A percentile compares a stretch with the other conserved stretches of the same genome.
Evolutionary conservation across 768 basidiomycete species (phyloP).

Genomic region (Sistotremastrum niveocremeum): DNA sequence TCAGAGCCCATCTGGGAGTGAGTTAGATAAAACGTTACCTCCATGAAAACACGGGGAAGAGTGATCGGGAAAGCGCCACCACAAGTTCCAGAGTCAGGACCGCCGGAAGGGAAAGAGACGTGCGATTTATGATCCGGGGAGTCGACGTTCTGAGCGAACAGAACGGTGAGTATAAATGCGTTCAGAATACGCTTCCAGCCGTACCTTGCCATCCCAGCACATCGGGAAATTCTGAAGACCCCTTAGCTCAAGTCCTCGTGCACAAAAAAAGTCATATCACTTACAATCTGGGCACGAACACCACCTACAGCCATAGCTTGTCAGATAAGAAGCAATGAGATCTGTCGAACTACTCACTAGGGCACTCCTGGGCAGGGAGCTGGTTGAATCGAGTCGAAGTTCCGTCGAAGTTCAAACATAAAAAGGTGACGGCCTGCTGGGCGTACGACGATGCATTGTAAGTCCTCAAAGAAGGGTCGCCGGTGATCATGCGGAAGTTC

Average conservation of each 20-base stretch:
- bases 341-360: neutral
- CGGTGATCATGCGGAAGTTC: constrained; percentile 41
- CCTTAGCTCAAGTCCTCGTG: neutral
- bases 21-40: constrained; percentile 11
- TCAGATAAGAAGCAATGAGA: too few species aligned
- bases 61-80: constrained; percentile 32
- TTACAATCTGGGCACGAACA: constrained; percentile 36
- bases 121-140: constrained; percentile 40
- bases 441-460: constrained; percentile 29
- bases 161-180: constrained; percentile 39
- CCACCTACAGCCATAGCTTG: constrained; percentile 16
- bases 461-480: constrained; percentile 32
- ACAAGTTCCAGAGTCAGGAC: constrained; percentile 31
- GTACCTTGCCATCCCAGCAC: constrained; percentile 43
- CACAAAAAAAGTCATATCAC: constrained; percentile 7
- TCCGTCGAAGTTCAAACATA: constrained; percentile 28
- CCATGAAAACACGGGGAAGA: constrained; percentile 33
- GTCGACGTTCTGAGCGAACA: constrained; percentile 29
- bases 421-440: constrained; percentile 27
- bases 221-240: constrained; percentile 33
- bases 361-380: constrained; percentile 9
- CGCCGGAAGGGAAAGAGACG: constrained; percentile 29
- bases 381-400: constrained; percentile 14
- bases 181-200: constrained; percentile 30
- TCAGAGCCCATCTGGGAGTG: neutral